phyloP scores from a whole-genome alignment of 139 green algal genomes.

The Chlorella sp. region DNA sequence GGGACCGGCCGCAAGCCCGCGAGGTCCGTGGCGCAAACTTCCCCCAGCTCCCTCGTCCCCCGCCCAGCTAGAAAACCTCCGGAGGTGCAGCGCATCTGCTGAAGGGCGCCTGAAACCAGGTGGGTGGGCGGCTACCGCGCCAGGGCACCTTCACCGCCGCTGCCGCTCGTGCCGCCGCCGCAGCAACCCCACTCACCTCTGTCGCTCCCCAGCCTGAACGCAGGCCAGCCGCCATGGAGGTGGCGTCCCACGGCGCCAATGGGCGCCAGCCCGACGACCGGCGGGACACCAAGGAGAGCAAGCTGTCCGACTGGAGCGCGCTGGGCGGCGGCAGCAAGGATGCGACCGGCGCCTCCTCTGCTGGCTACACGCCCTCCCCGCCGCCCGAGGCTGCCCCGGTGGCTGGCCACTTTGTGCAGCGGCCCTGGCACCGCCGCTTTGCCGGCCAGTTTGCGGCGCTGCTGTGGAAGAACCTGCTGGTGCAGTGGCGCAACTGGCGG shows the following conservation, averaged over 20 bases:
- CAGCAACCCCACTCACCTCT: too few relatives aligned
- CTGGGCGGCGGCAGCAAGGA: neutral
- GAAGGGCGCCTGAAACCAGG: too few relatives aligned
- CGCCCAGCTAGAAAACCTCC: too few relatives aligned
- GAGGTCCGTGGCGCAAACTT: too few relatives aligned
- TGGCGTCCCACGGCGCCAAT: neutral
- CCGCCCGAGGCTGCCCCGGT: neutral
- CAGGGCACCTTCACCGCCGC: too few relatives aligned
- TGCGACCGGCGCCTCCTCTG: neutral
- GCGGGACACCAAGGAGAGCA: neutral
- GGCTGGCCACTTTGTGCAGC: neutral
- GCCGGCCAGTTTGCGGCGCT: neutral
- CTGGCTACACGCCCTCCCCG: neutral
- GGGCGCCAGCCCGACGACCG: neutral
- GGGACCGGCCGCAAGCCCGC: too few relatives aligned
- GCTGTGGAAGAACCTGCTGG: slow-evolving; percentile 41
- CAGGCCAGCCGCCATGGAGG: neutral
- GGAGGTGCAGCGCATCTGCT: too few relatives aligned
- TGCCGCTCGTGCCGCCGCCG: too few relatives aligned
- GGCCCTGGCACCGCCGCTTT: slow-evolving; percentile 10
- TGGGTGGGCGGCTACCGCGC: too few relatives aligned
- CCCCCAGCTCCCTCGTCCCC: too few relatives aligned
- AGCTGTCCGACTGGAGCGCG: neutral
- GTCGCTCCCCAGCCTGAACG: too few relatives aligned
- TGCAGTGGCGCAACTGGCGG: slow-evolving; percentile 73